phyloP scores from a whole-genome alignment of 75 land plant genomes.

The Pseudotsuga menziesii region DNA sequence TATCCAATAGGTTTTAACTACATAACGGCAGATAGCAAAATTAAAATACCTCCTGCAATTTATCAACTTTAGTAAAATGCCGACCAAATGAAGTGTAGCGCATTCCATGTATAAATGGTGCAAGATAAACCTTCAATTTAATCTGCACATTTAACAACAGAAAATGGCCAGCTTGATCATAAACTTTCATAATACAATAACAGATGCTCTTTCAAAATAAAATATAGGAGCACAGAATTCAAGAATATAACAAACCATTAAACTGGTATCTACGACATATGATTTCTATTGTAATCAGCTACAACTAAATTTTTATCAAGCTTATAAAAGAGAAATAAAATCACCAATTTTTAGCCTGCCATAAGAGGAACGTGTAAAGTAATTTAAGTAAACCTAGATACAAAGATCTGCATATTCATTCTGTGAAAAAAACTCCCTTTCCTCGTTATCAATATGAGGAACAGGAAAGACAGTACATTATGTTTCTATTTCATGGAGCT shows the following conservation, averaged over 20 bases:
- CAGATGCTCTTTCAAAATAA: background rate
- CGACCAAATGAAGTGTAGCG: slow-evolving; percentile 94
- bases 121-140: slow-evolving; percentile 59
- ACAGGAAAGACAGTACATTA: too few relatives aligned
- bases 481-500: too few relatives aligned
- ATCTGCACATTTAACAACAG: slow-evolving; percentile 32
- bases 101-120: slow-evolving; percentile 78
- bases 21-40: too few relatives aligned
- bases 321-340: background rate
- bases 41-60: slow-evolving; percentile 58
- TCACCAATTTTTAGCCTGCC: too few relatives aligned
- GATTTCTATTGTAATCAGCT: background rate
- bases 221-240: background rate
- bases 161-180: background rate
- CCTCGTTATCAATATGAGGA: too few relatives aligned
- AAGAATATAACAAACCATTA: too few relatives aligned
- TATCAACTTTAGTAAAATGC: slow-evolving; percentile 78
- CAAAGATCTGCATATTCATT: too few relatives aligned
- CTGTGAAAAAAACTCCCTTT: too few relatives aligned
- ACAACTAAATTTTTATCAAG: background rate
- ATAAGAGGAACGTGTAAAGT: too few relatives aligned
- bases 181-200: background rate
- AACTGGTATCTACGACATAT: background rate
- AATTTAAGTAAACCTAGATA: too few relatives aligned
- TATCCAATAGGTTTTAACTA: too few relatives aligned